Conservation (phyloP, 768 basidiomycete genomes). For the Gymnopilus junonius region DNA sequence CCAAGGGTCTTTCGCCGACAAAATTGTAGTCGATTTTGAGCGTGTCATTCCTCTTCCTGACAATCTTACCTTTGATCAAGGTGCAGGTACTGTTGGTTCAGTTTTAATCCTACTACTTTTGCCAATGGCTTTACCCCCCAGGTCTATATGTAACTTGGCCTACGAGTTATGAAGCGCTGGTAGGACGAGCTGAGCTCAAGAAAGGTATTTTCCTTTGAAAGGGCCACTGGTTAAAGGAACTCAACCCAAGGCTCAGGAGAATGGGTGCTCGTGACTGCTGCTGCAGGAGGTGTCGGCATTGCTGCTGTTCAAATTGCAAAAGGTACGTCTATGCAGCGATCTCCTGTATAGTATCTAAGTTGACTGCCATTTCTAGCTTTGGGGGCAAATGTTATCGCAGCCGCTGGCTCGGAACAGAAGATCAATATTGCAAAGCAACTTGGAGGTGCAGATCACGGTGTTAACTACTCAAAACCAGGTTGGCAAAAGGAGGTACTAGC, state of each 20-base stretch:
- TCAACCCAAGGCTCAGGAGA: constrained; percentile 56
- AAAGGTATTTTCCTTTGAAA: constrained; percentile 47
- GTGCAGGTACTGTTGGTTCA: constrained; percentile 59
- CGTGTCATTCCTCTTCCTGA: constrained; percentile 71
- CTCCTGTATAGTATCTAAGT: not conserved
- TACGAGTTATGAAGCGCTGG: constrained; percentile 91
- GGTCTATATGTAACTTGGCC: constrained; percentile 90
- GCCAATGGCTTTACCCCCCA: constrained; percentile 24
- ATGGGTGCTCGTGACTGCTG: constrained; percentile 91
- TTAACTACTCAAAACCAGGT: constrained; percentile 77
- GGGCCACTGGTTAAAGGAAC: constrained; percentile 11
- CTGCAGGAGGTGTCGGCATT: constrained; percentile 95
- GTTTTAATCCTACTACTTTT: not conserved
- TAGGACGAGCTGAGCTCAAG: constrained; percentile 81
- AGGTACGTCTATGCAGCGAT: constrained; percentile 46
- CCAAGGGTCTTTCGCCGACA: constrained; percentile 84
- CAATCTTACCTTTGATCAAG: constrained; percentile 81
- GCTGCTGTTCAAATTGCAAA: constrained; percentile 93
- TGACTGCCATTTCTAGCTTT: constrained; percentile 54
- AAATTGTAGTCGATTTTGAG: constrained; percentile 57
- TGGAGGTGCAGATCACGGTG: constrained; percentile 82
- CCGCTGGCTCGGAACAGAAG: constrained; percentile 81
- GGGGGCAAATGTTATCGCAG: constrained; percentile 94
- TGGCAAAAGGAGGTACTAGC: constrained; percentile 93
- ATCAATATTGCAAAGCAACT: constrained; percentile 73